phyloP scores from a whole-genome alignment of 371 early-diverging fungal genomes.

The Mucor ambiguus region DNA sequence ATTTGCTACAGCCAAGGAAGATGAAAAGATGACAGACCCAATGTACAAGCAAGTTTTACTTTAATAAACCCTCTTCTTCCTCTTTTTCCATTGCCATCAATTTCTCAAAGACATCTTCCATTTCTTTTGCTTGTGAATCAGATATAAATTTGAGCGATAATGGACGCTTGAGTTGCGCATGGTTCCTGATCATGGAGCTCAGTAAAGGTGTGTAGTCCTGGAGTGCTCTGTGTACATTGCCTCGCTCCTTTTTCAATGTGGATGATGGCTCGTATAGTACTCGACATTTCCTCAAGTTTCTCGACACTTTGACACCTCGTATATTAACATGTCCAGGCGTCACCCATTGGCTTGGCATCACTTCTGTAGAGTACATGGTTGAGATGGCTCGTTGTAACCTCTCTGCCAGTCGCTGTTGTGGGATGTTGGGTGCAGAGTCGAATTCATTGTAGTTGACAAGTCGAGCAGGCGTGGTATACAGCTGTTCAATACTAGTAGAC shows the following conservation, averaged over 20 bases:
- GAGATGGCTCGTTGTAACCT: conserved; percentile 38
- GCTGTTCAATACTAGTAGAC: neutral
- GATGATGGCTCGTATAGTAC: conserved; percentile 39
- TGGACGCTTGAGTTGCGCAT: conserved; percentile 32
- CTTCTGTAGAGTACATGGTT: conserved; percentile 37
- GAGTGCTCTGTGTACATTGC: conserved; percentile 35
- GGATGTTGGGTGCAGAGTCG: conserved; percentile 36
- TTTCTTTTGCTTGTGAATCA: conserved; percentile 32
- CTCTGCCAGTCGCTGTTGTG: conserved; percentile 37
- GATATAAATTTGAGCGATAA: conserved; percentile 43
- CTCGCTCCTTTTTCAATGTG: conserved; percentile 28
- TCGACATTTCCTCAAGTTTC: conserved; percentile 38
- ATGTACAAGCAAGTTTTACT: conserved; percentile 11
- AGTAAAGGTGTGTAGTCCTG: conserved; percentile 26
- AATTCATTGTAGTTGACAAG: conserved; percentile 28
- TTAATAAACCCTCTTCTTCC: conserved; percentile 20
- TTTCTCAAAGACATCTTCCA: conserved; percentile 34
- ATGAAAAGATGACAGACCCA: conserved; percentile 17
- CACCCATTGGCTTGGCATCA: conserved; percentile 33
- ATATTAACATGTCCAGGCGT: conserved; percentile 26
- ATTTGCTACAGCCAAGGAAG: conserved; percentile 51
- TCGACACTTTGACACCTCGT: conserved; percentile 35
- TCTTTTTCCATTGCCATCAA: conserved; percentile 11
- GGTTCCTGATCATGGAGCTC: conserved; percentile 23
- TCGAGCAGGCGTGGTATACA: conserved; percentile 36